Percentiles rank a stretch among this genome's conserved stretches.
Conservation (phyloP, 1,284 basidiomycete genomes). For the Moesziomyces globuligerus region DNA sequence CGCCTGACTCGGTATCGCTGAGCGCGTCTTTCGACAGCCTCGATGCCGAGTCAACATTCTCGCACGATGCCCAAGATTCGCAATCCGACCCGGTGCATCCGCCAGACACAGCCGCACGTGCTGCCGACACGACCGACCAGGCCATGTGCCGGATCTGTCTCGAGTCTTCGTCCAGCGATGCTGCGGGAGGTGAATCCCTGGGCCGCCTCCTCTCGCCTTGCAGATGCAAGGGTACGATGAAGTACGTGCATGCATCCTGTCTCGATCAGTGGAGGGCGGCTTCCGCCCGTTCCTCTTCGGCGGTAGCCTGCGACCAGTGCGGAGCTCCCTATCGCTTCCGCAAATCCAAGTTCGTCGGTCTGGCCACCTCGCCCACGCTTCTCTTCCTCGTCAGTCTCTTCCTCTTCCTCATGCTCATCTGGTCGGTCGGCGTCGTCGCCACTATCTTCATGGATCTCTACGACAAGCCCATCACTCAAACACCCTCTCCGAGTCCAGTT, state of each 20-base stretch:
- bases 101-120: background rate
- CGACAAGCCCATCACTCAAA: too few species aligned
- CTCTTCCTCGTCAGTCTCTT: constrained; percentile 45
- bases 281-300: constrained; percentile 45
- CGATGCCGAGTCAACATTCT: too few species aligned
- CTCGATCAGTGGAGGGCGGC: constrained; percentile 54
- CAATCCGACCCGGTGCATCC: too few species aligned
- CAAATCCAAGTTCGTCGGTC: constrained; percentile 48
- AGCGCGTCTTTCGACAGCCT: background rate
- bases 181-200: constrained; percentile 29
- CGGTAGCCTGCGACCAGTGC: constrained; percentile 59
- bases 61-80: too few species aligned
- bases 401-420: constrained; percentile 46
- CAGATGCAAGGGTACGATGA: constrained; percentile 62
- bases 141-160: constrained; percentile 48
- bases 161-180: constrained; percentile 23
- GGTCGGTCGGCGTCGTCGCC: constrained; percentile 39
- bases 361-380: constrained; percentile 45
- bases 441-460: constrained; percentile 39
- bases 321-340: constrained; percentile 56
- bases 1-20: too few species aligned
- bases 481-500: too few species aligned
- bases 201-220: constrained; percentile 54
- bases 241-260: constrained; percentile 63
- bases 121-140: constrained; percentile 13